Percentiles rank a stretch among this genome's conserved stretches.
These are phyloP conservation scores for Camptophora hylomeconis DNA, from an alignment of 2,329 filamentous ascomycete genomes.

Conservation along the genomic window DNA sequence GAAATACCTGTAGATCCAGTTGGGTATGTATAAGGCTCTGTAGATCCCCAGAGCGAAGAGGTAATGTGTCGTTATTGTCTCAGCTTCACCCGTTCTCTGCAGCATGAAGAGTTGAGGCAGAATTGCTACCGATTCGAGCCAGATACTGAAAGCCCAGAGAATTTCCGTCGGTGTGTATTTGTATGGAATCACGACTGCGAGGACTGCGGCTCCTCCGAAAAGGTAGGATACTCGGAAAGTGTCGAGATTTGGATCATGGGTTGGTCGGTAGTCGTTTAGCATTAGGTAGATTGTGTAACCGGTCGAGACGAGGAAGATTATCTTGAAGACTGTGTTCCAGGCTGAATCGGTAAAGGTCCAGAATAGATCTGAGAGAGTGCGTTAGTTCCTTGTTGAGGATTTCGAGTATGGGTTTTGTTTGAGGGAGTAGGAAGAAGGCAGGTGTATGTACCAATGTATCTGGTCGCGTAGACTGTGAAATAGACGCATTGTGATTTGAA, in stretches of 20 bases:
- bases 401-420: slow-evolving; percentile 10
- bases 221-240: slow-evolving; percentile 97
- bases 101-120: slow-evolving; percentile 97
- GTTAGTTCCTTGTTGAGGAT: slow-evolving; percentile 3
- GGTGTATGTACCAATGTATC: slow-evolving; percentile 60
- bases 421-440: neutral
- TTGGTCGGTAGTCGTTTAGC: slow-evolving; percentile 94
- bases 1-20: slow-evolving; percentile 91
- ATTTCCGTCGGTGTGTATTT: slow-evolving; percentile 70
- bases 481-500: slow-evolving; percentile 98
- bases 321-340: slow-evolving; percentile 93
- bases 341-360: slow-evolving; percentile 65
- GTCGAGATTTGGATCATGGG: slow-evolving; percentile 90
- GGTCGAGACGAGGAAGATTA: slow-evolving; percentile 82
- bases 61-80: slow-evolving; percentile 99
- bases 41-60: slow-evolving; percentile 87
- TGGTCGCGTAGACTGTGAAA: slow-evolving; percentile 80
- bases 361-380: slow-evolving; percentile 59
- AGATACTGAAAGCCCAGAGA: slow-evolving; percentile 94
- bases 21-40: slow-evolving; percentile 90
- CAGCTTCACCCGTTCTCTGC: slow-evolving; percentile 90
- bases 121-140: slow-evolving; percentile 94
- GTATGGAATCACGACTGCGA: slow-evolving; percentile 76
- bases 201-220: slow-evolving; percentile 57
- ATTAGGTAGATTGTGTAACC: slow-evolving; percentile 96